Evolutionary conservation across 306 rosid species (phyloP).

Genomic region (Dryas octopetala): DNA sequence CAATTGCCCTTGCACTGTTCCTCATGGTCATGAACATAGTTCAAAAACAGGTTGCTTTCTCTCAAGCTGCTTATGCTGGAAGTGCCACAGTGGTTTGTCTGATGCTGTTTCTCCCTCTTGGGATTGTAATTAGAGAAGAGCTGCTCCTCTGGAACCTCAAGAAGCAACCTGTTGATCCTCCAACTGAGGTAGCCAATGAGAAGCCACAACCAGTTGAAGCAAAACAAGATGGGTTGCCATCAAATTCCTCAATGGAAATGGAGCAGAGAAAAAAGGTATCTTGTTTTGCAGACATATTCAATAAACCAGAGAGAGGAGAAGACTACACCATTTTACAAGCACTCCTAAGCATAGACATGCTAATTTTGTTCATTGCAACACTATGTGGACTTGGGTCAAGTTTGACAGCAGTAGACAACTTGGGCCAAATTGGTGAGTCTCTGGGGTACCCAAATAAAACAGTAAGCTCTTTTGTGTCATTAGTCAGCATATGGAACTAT

Average conservation of each 20-base stretch:
- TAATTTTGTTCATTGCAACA: conserved; percentile 31
- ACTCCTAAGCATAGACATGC: conserved; percentile 41
- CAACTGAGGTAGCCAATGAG: conserved; percentile 11
- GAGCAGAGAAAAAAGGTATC: background rate
- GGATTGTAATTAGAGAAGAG: conserved; percentile 39
- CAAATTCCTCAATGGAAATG: background rate
- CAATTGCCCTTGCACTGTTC: conserved; percentile 39
- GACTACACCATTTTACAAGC: conserved; percentile 54
- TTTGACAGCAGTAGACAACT: conserved; percentile 43
- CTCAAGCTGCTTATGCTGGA: conserved; percentile 32
- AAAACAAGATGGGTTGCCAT: background rate
- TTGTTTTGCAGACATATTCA: conserved; percentile 18
- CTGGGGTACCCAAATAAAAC: conserved; percentile 35
- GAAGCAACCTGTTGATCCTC: conserved; percentile 4
- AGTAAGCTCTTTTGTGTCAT: conserved; percentile 35
- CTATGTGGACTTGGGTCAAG: conserved; percentile 44
- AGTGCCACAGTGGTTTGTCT: conserved; percentile 26
- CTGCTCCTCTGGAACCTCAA: conserved; percentile 25
- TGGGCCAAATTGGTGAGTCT: conserved; percentile 58
- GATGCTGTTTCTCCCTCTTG: conserved; percentile 34
- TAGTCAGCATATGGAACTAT: conserved; percentile 56
- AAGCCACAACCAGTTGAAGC: background rate
- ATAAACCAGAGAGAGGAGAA: conserved; percentile 43
- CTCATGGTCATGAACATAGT: conserved; percentile 36
- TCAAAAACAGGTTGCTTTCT: conserved; percentile 25